Base-by-base conservation (phyloP, 306 rosid species). In the Ochetophila trinervis region DNA sequence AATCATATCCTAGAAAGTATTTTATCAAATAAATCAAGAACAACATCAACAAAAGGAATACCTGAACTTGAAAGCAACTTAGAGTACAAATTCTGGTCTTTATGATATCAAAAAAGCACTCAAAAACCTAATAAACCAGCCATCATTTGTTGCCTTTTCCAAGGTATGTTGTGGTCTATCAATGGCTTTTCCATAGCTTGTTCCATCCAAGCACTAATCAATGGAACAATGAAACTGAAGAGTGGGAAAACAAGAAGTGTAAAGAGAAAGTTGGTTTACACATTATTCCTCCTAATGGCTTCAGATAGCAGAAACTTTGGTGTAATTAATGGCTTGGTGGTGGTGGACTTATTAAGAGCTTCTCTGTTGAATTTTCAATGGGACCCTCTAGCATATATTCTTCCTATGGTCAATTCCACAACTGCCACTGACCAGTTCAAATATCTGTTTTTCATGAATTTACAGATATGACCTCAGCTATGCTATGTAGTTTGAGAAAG, bases 381-480 rank as follows among this genome's bases (percentile, higher is more conserved):
- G 45, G 45, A 3, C 52, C 18, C 55, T 45, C 71, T 51, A 40
- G 7, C 13, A 1, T 27, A 27, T 27, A 27, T 1, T 69, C 69
- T 75, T 50, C 66, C 71, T 5, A 65, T 71, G 34, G 71, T 65
- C 79, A 64, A 35, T 65, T 50, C 58, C 53, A 68, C 68, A 67
- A 64, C 78, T 27, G 70, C 77, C 70, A 61, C 69, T 50, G 86
- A 78, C 75, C 65, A 52, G 69, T 74, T 78, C 80, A 56, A 69
- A 74, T 63, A 52, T 66, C 54, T 22, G 73, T 65, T 68, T 35
- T 63, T 20, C 53, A 50, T 45, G 49, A 56, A 63, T 50, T 65
- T 63, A 80, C 78, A 37, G 17, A 37, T 48, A 13, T 71, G 45
- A 55, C 72, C 71, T 62, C 36, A 7, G 68, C 16, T 13, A 5